Conservation (phyloP, 2,329 filamentous ascomycete species). For the Dothideomycetidae sp. region DNA sequence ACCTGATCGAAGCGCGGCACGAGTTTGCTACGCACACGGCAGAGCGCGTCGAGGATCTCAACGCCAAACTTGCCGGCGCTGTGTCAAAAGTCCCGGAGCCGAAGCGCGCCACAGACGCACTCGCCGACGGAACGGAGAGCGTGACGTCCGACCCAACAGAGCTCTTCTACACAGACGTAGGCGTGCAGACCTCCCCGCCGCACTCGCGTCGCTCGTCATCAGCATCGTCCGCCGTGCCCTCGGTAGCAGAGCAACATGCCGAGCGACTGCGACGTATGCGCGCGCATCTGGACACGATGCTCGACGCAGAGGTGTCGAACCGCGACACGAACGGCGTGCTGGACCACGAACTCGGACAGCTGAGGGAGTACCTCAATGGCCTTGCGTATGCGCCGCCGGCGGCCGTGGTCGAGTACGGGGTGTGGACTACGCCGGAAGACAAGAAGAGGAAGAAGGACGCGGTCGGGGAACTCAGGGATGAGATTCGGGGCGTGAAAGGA, state of each 20-base stretch:
- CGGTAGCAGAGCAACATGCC: constrained; percentile 25
- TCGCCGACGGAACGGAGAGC: constrained; percentile 30
- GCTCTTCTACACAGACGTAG: constrained; percentile 67
- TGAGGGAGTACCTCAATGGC: constrained; percentile 52
- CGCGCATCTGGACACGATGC: constrained; percentile 36
- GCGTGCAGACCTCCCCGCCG: constrained; percentile 56
- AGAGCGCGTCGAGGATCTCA: constrained; percentile 39
- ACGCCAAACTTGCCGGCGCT: constrained; percentile 41
- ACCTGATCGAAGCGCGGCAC: constrained; percentile 40
- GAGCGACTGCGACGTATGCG: constrained; percentile 36
- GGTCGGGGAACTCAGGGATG: constrained; percentile 56
- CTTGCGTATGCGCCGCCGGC: constrained; percentile 27
- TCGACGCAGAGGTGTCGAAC: constrained; percentile 36
- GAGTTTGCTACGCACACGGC: constrained; percentile 40
- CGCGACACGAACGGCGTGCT: constrained; percentile 40
- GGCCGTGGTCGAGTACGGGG: constrained; percentile 21
- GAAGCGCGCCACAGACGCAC: constrained; percentile 16
- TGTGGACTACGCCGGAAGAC: constrained; percentile 10
- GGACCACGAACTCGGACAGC: constrained; percentile 34
- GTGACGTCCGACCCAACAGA: constrained; percentile 52
- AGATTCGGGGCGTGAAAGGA: constrained; percentile 67
- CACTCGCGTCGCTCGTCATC: constrained; percentile 28
- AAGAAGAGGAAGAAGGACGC: constrained; percentile 46
- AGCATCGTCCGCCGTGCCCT: constrained; percentile 16
- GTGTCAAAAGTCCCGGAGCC: constrained; percentile 47